phyloP scores from a whole-genome alignment of 73 alveolate species.

The Paraurostyla sp. region DNA sequence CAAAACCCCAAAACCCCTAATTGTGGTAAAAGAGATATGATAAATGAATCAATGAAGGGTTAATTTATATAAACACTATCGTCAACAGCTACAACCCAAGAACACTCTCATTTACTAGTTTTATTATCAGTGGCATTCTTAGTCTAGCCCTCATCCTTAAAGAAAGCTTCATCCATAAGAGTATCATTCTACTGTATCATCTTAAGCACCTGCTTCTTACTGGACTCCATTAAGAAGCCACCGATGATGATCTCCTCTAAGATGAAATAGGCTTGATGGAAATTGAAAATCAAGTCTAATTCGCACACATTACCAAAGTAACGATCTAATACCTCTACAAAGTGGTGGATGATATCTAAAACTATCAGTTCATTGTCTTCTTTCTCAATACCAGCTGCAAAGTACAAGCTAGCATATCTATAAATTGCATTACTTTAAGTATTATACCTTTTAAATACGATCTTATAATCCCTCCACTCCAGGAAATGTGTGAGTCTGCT shows the following conservation, averaged over 20 bases:
- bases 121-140: conserved; percentile 11
- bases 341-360: conserved; percentile 96
- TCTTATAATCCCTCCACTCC: conserved; percentile 86
- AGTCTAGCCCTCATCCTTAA: conserved; percentile 79
- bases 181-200: conserved; percentile 78
- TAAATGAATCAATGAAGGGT: neutral
- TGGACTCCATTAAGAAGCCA: conserved; percentile 95
- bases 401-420: conserved; percentile 98
- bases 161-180: conserved; percentile 79
- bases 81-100: neutral
- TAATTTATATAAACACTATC: neutral
- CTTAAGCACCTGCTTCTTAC: conserved; percentile 86
- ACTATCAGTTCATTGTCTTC: conserved; percentile 98
- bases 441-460: conserved; percentile 77
- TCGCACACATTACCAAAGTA: conserved; percentile 99
- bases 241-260: conserved; percentile 97
- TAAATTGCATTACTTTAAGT: neutral
- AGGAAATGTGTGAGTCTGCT: conserved; percentile 83
- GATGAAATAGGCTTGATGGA: conserved; percentile 98
- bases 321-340: conserved; percentile 96
- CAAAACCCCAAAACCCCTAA: conserved; percentile 25
- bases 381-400: conserved; percentile 97
- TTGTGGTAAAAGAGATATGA: neutral
- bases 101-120: neutral
- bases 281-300: conserved; percentile 98